Base-by-base conservation (phyloP, 768 basidiomycete genomes). In the Mycena olivaceomarginata region DNA sequence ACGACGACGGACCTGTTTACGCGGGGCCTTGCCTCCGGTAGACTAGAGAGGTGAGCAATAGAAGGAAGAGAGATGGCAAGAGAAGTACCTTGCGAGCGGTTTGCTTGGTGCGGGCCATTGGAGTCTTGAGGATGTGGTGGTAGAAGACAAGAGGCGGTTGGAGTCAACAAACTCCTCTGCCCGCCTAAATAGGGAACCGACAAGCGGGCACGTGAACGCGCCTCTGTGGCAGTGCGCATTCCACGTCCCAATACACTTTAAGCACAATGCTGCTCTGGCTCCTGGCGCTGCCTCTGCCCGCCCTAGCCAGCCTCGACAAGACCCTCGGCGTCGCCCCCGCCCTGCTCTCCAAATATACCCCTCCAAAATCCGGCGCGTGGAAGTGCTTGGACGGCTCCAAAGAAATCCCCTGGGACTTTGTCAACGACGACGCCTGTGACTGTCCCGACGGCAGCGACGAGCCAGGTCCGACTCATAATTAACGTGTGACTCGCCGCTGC, bases 341-440 rank as follows among this genome's bases (percentile, higher is more conserved):
- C 62, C 84, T 94, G 9, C 80, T 91, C 15, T 82, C 90, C 13
- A 91, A 90, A 84, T 96, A 96, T 81, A 84, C 84, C 4, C 89
- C 94, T 15, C 84, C 87, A 8, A 86, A 85, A 68, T 88, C 90
- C 31, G 91, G 89, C 73, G 87, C 85, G 37, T 98, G 97, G 95
- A 90, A 86, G 77, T 98, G 97, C 86, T 86, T 98, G 75, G 94
- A 97, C 80, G 94, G 94, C 25, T 93, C 92, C 0, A 94, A 93
- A 81, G 89, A 92, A 77, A 96, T 99, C 78, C 86, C 93, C 2
- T 97, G 94, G 93, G 85, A 87, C 45, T 93, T 95, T 22, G 93
- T 98, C 37, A 98, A 99, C 84, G 96, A 99, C 82, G 97, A 99
- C 85, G 97, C 93, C 81, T 99, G 97, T 82, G 97, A 99, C 86